Evolutionary conservation across 2,329 filamentous ascomycete species (phyloP).

Genomic region (Westerdykella ornata): DNA sequence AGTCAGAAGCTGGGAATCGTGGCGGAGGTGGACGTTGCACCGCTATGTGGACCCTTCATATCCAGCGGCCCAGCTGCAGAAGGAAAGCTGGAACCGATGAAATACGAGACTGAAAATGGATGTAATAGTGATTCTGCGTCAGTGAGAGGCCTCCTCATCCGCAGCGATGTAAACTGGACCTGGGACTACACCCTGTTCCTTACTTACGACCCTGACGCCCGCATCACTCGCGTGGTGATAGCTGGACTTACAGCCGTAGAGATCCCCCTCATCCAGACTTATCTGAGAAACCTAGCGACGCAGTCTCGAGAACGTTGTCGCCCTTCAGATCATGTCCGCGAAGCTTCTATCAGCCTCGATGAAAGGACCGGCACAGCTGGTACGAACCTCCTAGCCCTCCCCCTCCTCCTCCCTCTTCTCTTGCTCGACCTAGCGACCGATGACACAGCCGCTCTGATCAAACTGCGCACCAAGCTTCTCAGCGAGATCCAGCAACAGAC

Average conservation of each 20-base stretch:
- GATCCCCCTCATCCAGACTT: slow-evolving; percentile 10
- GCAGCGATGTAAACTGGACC: slow-evolving; percentile 13
- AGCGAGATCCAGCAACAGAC: slow-evolving; percentile 12
- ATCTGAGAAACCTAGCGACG: slow-evolving; percentile 2
- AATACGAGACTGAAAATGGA: background rate
- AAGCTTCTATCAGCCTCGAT: no score
- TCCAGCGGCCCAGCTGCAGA: background rate
- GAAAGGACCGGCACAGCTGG: no score
- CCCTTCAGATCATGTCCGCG: no score
- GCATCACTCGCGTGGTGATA: slow-evolving; percentile 7
- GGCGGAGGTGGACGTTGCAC: slow-evolving; percentile 2
- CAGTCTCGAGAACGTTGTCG: background rate
- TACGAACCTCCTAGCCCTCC: slow-evolving; percentile 5
- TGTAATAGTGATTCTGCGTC: slow-evolving; percentile 2
- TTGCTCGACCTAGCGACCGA: slow-evolving; percentile 10
- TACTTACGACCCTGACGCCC: slow-evolving; percentile 4
- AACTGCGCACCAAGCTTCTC: slow-evolving; percentile 11
- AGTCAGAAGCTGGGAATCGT: slow-evolving; percentile 12
- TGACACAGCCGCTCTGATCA: slow-evolving; percentile 9
- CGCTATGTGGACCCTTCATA: slow-evolving; percentile 5
- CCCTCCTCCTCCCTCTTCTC: slow-evolving; percentile 8
- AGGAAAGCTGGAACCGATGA: background rate
- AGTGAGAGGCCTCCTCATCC: slow-evolving; percentile 7
- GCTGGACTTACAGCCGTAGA: slow-evolving; percentile 13
- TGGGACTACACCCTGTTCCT: slow-evolving; percentile 13